phyloP scores from a whole-genome alignment of 1,139 yeast species.

The Candida glucosophila region DNA sequence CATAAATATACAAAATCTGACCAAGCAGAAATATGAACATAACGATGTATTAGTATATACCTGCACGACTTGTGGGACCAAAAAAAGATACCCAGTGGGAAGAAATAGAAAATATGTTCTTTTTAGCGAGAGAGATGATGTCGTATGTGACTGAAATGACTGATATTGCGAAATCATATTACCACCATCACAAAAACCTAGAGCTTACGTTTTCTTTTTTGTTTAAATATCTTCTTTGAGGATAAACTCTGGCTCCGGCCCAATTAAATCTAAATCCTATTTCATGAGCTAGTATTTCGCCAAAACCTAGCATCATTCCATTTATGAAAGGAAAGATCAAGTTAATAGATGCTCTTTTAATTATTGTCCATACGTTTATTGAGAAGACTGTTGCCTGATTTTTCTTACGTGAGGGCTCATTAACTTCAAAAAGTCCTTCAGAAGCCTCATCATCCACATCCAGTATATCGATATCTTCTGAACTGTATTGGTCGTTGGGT shows the following conservation, averaged over 20 bases:
- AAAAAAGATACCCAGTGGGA: slow-evolving; percentile 29
- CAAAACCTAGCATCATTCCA: slow-evolving; percentile 95
- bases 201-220: slow-evolving; percentile 6
- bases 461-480: not conserved
- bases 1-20: slow-evolving; percentile 20
- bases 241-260: slow-evolving; percentile 62
- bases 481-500: not conserved
- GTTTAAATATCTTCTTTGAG: slow-evolving; percentile 23
- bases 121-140: slow-evolving; percentile 9
- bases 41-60: slow-evolving; percentile 24
- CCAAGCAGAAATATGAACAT: slow-evolving; percentile 13
- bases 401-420: too few relatives aligned
- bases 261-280: slow-evolving; percentile 75
- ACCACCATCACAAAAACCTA: not conserved
- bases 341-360: slow-evolving; percentile 57
- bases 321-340: slow-evolving; percentile 80
- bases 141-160: not conserved
- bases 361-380: slow-evolving; percentile 23
- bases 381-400: too few relatives aligned
- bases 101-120: slow-evolving; percentile 17
- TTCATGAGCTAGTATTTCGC: slow-evolving; percentile 92
- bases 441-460: not conserved
- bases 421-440: too few relatives aligned
- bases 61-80: slow-evolving; percentile 17
- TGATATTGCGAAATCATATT: slow-evolving; percentile 1